phyloP scores from a whole-genome alignment of 1,139 yeast species.

The Sugiyamaella sp. region DNA sequence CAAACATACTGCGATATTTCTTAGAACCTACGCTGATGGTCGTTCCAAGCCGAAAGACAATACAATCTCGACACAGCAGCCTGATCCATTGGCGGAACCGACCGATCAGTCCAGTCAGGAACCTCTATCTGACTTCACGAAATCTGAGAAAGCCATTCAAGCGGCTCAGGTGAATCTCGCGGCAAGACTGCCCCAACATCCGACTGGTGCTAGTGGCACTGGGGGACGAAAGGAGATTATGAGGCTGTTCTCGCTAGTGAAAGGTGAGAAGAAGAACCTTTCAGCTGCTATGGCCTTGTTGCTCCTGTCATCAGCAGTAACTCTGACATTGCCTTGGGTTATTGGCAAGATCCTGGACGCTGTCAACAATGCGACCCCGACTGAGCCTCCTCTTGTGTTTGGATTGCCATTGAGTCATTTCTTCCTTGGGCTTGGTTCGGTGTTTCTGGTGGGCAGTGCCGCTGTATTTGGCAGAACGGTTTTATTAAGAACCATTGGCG shows the following conservation, averaged over 20 bases:
- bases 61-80: neutral
- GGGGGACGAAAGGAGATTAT: slow-evolving; percentile 52
- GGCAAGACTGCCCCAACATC: slow-evolving; percentile 37
- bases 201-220: neutral
- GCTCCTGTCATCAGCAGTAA: slow-evolving; percentile 58
- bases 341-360: slow-evolving; percentile 79
- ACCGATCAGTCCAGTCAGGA: neutral
- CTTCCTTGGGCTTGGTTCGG: slow-evolving; percentile 52
- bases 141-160: slow-evolving; percentile 38
- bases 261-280: slow-evolving; percentile 55
- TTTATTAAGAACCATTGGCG: slow-evolving; percentile 76
- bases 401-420: slow-evolving; percentile 55
- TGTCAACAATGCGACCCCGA: slow-evolving; percentile 48
- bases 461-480: slow-evolving; percentile 84
- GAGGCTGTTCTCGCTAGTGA: slow-evolving; percentile 54
- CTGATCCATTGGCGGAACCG: neutral
- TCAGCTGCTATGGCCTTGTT: slow-evolving; percentile 63
- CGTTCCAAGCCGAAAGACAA: too few species aligned
- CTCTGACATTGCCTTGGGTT: slow-evolving; percentile 74
- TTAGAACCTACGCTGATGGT: too few species aligned
- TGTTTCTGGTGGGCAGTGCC: slow-evolving; percentile 68
- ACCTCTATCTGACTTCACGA: slow-evolving; percentile 25
- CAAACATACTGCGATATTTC: too few species aligned
- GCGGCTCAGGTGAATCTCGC: slow-evolving; percentile 42
- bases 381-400: slow-evolving; percentile 45